Evolutionary conservation across 2,329 filamentous ascomycete species (phyloP).

Genomic region (Diatrype stigma): DNA sequence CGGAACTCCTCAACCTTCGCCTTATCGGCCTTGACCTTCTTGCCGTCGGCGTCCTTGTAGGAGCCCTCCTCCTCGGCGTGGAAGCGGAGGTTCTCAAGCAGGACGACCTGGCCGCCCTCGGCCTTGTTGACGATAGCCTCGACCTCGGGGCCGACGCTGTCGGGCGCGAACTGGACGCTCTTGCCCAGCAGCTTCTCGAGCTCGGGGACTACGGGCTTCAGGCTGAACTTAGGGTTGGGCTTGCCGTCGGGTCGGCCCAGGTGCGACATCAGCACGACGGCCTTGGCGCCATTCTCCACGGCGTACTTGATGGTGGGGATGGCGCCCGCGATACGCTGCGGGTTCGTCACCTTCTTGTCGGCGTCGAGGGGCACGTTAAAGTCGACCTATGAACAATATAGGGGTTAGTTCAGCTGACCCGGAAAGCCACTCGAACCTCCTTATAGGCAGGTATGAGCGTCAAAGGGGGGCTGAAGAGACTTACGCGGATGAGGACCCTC

Average conservation of each 20-base stretch:
- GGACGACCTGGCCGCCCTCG: conserved; percentile 73
- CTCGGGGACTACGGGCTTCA: conserved; percentile 86
- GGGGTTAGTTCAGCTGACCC: no score
- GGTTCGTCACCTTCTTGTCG: conserved; percentile 94
- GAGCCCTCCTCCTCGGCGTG: conserved; percentile 98
- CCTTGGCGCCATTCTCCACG: conserved; percentile 83
- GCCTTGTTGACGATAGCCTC: conserved; percentile 87
- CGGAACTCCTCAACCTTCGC: conserved; percentile 88
- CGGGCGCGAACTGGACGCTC: conserved; percentile 81
- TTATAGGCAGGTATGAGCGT: no score
- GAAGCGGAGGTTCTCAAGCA: conserved; percentile 97
- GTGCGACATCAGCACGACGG: conserved; percentile 96
- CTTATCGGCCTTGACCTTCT: conserved; percentile 98
- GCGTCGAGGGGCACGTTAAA: conserved; percentile 98
- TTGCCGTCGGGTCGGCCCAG: conserved; percentile 92
- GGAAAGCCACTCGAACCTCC: no score
- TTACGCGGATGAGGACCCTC: conserved; percentile 92
- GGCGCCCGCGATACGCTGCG: conserved; percentile 95
- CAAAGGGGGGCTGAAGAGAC: conserved; percentile 27
- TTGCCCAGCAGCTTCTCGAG: conserved; percentile 86
- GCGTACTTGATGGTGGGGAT: conserved; percentile 94
- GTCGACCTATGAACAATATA: conserved; percentile 69
- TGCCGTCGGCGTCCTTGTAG: conserved; percentile 87
- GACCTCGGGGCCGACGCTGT: conserved; percentile 85
- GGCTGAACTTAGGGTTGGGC: conserved; percentile 86